A percentile compares a stretch with the other conserved stretches of the same genome.
Evolutionary conservation across 495 filamentous ascomycete species (phyloP).

Genomic region (Tricharina praecox): DNA sequence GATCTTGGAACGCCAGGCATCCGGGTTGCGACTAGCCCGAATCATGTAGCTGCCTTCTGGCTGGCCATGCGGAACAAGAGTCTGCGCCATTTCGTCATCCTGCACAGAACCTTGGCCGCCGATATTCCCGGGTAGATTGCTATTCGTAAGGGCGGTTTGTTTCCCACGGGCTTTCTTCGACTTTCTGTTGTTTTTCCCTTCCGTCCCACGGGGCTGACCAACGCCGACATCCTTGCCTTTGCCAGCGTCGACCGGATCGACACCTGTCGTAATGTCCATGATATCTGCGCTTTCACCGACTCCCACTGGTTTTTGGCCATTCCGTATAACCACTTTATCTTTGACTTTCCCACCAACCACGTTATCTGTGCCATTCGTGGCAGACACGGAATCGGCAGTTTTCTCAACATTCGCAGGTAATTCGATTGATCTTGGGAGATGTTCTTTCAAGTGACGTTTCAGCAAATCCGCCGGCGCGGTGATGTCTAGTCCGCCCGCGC

Average conservation of each 20-base stretch:
- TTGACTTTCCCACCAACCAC: no score
- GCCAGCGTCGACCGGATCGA: background rate
- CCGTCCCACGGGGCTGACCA: background rate
- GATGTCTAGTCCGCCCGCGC: background rate
- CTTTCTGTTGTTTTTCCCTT: slow-evolving; percentile 2
- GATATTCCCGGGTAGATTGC: background rate
- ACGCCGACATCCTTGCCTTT: background rate
- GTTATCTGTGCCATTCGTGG: background rate
- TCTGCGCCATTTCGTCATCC: background rate
- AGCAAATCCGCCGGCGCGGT: background rate
- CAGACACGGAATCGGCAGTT: no score
- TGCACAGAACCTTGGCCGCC: background rate
- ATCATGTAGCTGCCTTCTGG: slow-evolving; percentile 11
- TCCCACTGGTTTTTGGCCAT: no score
- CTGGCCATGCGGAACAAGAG: background rate
- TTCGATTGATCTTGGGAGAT: background rate
- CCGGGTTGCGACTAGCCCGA: no score
- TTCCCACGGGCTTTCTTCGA: background rate
- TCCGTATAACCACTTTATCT: no score
- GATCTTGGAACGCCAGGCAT: slow-evolving; percentile 59
- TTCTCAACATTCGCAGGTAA: no score
- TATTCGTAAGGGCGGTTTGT: background rate
- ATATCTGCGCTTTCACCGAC: no score
- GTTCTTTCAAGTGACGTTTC: background rate
- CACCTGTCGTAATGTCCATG: background rate